Conservation (phyloP, 805 yeast species). For the Cyberlindnera veronae region DNA sequence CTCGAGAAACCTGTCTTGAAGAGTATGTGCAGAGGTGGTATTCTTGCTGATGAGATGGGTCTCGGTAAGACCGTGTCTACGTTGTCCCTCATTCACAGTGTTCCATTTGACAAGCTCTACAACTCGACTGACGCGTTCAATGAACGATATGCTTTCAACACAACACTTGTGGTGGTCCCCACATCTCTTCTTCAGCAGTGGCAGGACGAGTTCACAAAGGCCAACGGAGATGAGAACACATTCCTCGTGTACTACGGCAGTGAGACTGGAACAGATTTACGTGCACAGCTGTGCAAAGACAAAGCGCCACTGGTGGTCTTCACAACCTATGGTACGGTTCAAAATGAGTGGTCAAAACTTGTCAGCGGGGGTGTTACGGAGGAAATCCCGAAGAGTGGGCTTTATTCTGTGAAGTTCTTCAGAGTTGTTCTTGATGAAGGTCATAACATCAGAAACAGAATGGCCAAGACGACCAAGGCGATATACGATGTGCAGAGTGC, state of each 20-base stretch:
- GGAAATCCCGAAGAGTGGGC: constrained; percentile 40
- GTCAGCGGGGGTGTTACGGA: constrained; percentile 15
- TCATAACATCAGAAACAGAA: constrained; percentile 78
- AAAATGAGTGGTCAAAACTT: constrained; percentile 63
- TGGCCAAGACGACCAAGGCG: constrained; percentile 76
- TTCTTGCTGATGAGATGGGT: constrained; percentile 96
- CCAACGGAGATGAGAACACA: constrained; percentile 42
- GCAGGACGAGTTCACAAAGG: constrained; percentile 72
- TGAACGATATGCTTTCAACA: constrained; percentile 53
- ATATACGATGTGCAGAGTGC: constrained; percentile 60
- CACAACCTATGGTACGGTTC: constrained; percentile 86
- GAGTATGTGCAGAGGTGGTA: constrained; percentile 71
- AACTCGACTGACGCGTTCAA: neutral
- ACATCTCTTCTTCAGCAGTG: constrained; percentile 91
- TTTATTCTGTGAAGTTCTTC: constrained; percentile 70
- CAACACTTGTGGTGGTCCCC: constrained; percentile 82
- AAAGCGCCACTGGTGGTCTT: constrained; percentile 66
- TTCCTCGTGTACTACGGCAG: constrained; percentile 77
- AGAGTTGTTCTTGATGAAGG: constrained; percentile 87
- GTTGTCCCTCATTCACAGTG: constrained; percentile 64
- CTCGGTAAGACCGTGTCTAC: constrained; percentile 90
- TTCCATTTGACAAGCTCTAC: constrained; percentile 45
- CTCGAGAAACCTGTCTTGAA: constrained; percentile 61
- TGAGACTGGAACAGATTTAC: constrained; percentile 47
- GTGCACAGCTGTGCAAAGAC: constrained; percentile 38